Base-by-base conservation (phyloP, 2,329 filamentous ascomycete species). In the Fusarium secorum region DNA sequence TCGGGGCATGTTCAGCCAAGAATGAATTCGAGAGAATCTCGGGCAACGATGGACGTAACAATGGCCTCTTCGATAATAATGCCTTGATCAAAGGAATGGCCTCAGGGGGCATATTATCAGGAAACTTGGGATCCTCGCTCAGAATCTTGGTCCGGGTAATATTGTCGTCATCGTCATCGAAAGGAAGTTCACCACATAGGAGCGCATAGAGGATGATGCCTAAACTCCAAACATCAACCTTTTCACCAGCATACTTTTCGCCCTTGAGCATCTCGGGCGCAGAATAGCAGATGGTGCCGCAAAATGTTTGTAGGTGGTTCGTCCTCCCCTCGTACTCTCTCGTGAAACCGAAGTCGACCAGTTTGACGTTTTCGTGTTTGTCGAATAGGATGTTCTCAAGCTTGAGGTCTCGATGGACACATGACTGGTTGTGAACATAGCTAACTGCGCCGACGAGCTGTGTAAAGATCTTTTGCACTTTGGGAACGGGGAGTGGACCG, bases 201-300 rank as follows among this genome's bases (percentile, higher is more conserved):
- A 97, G 83, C 52, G 93, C 93, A 77, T 95, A 96, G 3, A 96
- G 84, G 66, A 97, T 96, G 60, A 97, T 91, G 17, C 93, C 93
- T 72, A 97, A 79, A 77, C 93, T 96, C 93, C 93, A 99, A 8
- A 99, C 94, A 77, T 99, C 96, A 52, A 99, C 95, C 83, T 98
- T 98, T 83, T 98, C 94, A 30, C 94, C 95, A 0, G 95, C 96
- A 79, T 99, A 99, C 81, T 97, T 98, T 80, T 99, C 96, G 41
- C 95, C 96, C 80, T 96, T 97, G 42, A 99, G 86, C 96, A 99
- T 99, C 81, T 99, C 96, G 4, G 96, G 96, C 5, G 96, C 96
- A 59, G 94, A 97, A 81, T 99, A 99, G 83, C 95, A 98, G 69
- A 99, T 91, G 0, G 96, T 99, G 9, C 96, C 96, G 79, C 96